Conservation (phyloP, 176 grass and related monocot genomes). For the Raddia guianensis region DNA sequence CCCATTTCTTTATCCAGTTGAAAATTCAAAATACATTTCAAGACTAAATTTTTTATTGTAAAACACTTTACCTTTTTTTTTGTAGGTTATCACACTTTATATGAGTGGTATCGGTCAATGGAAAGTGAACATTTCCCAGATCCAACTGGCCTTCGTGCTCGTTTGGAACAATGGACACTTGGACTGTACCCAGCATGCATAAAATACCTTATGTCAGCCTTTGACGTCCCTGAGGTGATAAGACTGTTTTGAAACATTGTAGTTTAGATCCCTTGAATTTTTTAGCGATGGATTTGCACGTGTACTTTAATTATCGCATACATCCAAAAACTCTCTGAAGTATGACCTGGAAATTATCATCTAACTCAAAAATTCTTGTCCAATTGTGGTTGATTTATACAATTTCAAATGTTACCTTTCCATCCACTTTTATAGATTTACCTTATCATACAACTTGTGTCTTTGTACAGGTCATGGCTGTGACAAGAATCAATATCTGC, state of each 20-base stretch:
- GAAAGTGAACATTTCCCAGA: constrained; percentile 98
- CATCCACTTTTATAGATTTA: constrained; percentile 23
- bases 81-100: constrained; percentile 63
- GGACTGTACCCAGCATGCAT: constrained; percentile 95
- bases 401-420: background rate
- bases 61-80: constrained; percentile 25
- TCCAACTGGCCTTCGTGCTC: constrained; percentile 77
- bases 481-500: constrained; percentile 82
- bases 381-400: constrained; percentile 6
- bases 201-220: constrained; percentile 99
- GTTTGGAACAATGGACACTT: constrained; percentile 94
- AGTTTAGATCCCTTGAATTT: background rate
- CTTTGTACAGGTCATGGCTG: constrained; percentile 63
- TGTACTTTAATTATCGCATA: constrained; percentile 11
- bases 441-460: constrained; percentile 34
- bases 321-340: background rate
- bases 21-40: background rate
- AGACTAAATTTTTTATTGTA: background rate
- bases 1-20: constrained; percentile 1
- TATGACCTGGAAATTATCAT: background rate
- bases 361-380: background rate
- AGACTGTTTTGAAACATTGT: constrained; percentile 14
- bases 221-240: constrained; percentile 70
- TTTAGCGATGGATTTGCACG: background rate
- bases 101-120: constrained; percentile 82